These are phyloP conservation scores for Moniliophthora roreri DNA, from an alignment of 1,284 basidiomycete species.

Conservation along the genomic window DNA sequence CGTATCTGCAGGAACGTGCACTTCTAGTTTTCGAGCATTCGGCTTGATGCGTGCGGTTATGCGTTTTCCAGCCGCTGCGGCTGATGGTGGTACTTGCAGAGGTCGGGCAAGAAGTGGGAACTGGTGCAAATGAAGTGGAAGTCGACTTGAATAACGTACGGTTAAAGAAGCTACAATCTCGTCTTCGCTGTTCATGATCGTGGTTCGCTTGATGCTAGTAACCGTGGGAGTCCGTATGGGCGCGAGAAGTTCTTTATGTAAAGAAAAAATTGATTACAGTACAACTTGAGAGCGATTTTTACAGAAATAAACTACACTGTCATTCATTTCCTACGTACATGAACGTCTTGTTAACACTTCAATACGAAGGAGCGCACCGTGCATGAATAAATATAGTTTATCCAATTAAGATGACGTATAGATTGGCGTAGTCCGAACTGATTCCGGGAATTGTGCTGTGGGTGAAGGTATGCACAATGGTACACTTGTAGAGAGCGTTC, in stretches of 20 bases:
- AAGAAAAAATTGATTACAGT: too few species aligned
- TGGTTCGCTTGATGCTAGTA: constrained; percentile 3
- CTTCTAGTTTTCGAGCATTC: constrained; percentile 58
- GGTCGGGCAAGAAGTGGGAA: constrained; percentile 74
- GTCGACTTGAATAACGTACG: constrained; percentile 63
- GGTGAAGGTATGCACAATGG: constrained; percentile 8
- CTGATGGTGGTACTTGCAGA: constrained; percentile 73
- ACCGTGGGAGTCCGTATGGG: background rate
- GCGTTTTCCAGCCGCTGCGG: constrained; percentile 67
- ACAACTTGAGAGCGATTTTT: too few species aligned
- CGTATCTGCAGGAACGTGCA: constrained; percentile 76
- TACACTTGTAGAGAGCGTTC: background rate
- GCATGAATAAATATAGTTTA: too few species aligned
- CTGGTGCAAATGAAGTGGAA: constrained; percentile 71
- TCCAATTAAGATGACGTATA: background rate
- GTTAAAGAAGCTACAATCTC: constrained; percentile 67
- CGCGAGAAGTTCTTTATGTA: background rate
- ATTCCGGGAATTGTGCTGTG: constrained; percentile 11
- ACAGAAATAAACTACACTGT: too few species aligned
- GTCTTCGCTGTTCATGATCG: constrained; percentile 48
- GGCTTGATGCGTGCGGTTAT: constrained; percentile 73
- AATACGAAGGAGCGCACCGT: too few species aligned
- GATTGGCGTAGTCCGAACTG: constrained; percentile 8
- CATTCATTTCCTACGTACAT: too few species aligned
- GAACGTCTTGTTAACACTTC: too few species aligned